Evolutionary conservation across 1,284 basidiomycete genomes (phyloP).

Genomic region (Apiotrichum veenhuisii): DNA sequence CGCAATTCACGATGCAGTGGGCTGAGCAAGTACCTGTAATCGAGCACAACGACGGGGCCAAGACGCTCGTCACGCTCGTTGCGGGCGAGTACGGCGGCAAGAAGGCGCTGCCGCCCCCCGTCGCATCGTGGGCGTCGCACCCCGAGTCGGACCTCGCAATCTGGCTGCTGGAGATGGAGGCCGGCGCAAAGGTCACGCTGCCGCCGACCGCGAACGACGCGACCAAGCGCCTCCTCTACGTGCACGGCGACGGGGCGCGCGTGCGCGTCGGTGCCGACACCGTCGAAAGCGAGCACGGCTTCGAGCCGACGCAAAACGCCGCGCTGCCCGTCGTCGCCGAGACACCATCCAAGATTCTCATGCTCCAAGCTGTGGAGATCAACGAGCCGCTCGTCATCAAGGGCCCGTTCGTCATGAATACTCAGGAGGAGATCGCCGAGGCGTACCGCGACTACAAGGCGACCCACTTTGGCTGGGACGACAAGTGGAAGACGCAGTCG

Average conservation of each 20-base stretch:
- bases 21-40: slow-evolving; percentile 13
- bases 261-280: background rate
- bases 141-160: slow-evolving; percentile 10
- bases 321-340: slow-evolving; percentile 1
- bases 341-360: slow-evolving; percentile 6
- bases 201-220: slow-evolving; percentile 1
- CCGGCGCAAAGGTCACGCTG: slow-evolving; percentile 4
- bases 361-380: slow-evolving; percentile 15
- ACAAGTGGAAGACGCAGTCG: background rate
- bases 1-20: slow-evolving; percentile 22
- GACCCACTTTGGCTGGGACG: slow-evolving; percentile 15
- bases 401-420: slow-evolving; percentile 21
- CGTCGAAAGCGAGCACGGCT: slow-evolving; percentile 7
- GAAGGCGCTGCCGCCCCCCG: slow-evolving; percentile 7
- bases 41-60: background rate
- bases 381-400: slow-evolving; percentile 15
- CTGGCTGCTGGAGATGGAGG: slow-evolving; percentile 15
- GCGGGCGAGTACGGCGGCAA: slow-evolving; percentile 10
- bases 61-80: slow-evolving; percentile 5
- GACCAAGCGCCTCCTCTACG: slow-evolving; percentile 16
- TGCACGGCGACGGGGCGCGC: slow-evolving; percentile 8
- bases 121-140: slow-evolving; percentile 3
- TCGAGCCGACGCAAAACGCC: background rate
- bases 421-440: slow-evolving; percentile 12
- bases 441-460: slow-evolving; percentile 17